Conservation (phyloP, 2,329 filamentous ascomycete genomes). For the Ascochyta fabae region DNA sequence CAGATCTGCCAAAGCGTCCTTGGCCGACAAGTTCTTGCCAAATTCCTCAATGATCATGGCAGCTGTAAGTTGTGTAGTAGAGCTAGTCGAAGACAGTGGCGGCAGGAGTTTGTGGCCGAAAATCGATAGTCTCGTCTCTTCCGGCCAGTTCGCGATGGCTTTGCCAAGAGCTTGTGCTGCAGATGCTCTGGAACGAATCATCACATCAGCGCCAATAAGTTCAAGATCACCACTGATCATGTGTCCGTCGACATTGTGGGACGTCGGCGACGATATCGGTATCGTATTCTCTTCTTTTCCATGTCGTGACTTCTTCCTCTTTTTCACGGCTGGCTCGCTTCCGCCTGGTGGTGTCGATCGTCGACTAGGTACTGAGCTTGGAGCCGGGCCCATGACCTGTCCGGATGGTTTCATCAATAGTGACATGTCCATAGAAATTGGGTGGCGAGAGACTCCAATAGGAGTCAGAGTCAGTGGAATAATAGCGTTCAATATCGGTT, state of each 20-base stretch:
- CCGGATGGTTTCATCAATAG: conserved; percentile 95
- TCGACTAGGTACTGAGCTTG: conserved; percentile 31
- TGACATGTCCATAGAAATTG: conserved; percentile 87
- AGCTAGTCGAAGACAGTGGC: conserved; percentile 73
- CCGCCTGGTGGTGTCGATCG: conserved; percentile 44
- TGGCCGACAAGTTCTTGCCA: conserved; percentile 61
- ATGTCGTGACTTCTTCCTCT: conserved; percentile 81
- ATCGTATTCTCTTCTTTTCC: conserved; percentile 65
- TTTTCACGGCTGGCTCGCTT: conserved; percentile 69
- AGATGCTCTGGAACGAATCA: conserved; percentile 88
- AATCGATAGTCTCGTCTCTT: conserved; percentile 61
- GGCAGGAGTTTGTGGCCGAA: conserved; percentile 72
- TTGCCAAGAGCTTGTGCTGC: conserved; percentile 86
- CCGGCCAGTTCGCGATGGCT: conserved; percentile 79
- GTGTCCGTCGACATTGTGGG: conserved; percentile 93
- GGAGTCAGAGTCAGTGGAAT: conserved; percentile 86
- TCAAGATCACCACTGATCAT: conserved; percentile 98
- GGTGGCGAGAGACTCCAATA: conserved; percentile 88
- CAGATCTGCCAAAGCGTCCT: conserved; percentile 60
- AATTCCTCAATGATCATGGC: conserved; percentile 90
- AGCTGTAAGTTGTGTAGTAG: conserved; percentile 84
- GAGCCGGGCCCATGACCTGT: conserved; percentile 71
- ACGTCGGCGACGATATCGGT: conserved; percentile 63
- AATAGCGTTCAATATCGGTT: conserved; percentile 77
- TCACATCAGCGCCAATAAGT: conserved; percentile 84